These are phyloP conservation scores for Pythium phragmitis DNA, from an alignment of 352 stramenopile genomes.

Conservation along the genomic window DNA sequence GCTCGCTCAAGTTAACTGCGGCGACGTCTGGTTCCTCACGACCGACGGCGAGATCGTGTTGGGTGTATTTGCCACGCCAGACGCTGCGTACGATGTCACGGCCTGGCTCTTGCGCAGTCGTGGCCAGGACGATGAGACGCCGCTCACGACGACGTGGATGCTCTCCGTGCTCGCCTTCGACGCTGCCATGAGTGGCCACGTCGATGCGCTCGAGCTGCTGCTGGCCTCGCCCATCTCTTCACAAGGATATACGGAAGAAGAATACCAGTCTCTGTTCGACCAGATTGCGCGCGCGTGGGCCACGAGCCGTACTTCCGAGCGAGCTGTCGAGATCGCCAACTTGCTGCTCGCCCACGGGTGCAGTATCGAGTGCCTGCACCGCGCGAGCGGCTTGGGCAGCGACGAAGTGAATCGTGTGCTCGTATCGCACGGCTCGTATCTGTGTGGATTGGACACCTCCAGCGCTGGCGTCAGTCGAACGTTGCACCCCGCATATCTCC, in stretches of 20 bases:
- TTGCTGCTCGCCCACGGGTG: not conserved
- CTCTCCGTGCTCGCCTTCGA: not conserved
- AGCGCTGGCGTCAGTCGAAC: not conserved
- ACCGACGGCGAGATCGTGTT: not conserved
- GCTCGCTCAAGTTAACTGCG: not conserved
- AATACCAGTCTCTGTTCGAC: not conserved
- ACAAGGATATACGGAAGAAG: not conserved
- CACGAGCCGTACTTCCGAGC: not conserved
- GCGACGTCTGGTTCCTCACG: not conserved
- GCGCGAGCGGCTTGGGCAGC: not conserved
- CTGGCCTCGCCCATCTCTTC: not conserved
- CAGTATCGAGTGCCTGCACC: not conserved
- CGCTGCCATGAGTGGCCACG: not conserved
- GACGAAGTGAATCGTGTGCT: not conserved
- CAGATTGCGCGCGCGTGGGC: not conserved
- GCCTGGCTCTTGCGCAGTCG: not conserved
- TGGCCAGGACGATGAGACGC: not conserved
- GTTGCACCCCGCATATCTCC: not conserved
- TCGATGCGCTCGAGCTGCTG: not conserved
- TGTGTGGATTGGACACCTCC: not conserved
- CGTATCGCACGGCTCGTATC: not conserved
- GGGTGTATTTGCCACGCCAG: not conserved
- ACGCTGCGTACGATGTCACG: not conserved
- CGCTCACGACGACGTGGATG: not conserved
- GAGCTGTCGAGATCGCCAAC: not conserved